phyloP scores from a whole-genome alignment of 352 stramenopile species.

The Proteromonas lacertae region DNA sequence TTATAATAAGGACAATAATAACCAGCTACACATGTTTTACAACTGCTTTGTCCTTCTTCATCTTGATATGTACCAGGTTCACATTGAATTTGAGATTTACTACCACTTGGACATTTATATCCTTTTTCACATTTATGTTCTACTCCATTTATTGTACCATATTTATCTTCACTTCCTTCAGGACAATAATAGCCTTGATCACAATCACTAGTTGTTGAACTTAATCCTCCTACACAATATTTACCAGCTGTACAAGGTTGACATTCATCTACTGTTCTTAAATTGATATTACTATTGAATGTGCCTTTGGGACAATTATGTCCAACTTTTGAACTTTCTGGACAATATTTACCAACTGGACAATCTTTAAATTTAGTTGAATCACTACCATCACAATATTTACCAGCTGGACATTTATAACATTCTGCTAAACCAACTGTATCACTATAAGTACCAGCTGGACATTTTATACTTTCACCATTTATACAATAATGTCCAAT shows the following conservation, averaged over 20 bases:
- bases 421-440: conserved; percentile 5
- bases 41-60: neutral
- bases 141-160: no score
- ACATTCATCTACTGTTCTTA: neutral
- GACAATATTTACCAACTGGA: conserved; percentile 11
- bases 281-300: neutral
- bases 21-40: conserved; percentile 11
- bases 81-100: conserved; percentile 8
- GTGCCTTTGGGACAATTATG: conserved; percentile 7
- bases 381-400: conserved; percentile 7
- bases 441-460: conserved; percentile 10
- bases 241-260: conserved; percentile 14
- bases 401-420: conserved; percentile 8
- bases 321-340: conserved; percentile 2
- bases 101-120: conserved; percentile 18
- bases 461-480: conserved; percentile 6
- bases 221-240: neutral
- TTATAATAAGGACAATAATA: conserved; percentile 15
- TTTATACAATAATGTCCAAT: conserved; percentile 5
- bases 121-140: conserved; percentile 12
- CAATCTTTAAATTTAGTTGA: conserved; percentile 7
- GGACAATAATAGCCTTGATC: conserved; percentile 11
- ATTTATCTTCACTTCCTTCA: neutral
- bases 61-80: conserved; percentile 10
- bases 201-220: conserved; percentile 6